Evolutionary conservation across 129 eudicot genomes (phyloP).

Genomic region (Mikania micrantha): DNA sequence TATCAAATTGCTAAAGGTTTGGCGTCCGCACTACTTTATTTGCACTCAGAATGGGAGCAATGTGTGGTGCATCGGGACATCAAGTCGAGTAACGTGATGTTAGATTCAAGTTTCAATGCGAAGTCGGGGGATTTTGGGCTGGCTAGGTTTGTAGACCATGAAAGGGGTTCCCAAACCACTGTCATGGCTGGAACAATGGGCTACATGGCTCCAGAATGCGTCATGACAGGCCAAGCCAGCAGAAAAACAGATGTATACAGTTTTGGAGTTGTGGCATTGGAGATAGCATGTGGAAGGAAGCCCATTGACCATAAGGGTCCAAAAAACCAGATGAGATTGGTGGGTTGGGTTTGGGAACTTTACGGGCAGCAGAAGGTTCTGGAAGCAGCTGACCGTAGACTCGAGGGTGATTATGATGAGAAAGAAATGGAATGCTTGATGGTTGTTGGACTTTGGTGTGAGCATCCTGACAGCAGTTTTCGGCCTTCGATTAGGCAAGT

Average conservation of each 20-base stretch:
- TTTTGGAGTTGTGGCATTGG: conserved; percentile 44
- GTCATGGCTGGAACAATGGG: conserved; percentile 49
- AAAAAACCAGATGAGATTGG: conserved; percentile 12
- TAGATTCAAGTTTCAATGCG: conserved; percentile 42
- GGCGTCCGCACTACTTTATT: conserved; percentile 36
- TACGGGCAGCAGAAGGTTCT: conserved; percentile 28
- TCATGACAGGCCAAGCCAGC: conserved; percentile 39
- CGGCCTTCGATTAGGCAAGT: conserved; percentile 43
- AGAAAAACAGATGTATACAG: conserved; percentile 50
- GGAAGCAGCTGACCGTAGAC: conserved; percentile 37
- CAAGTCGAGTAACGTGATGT: conserved; percentile 46
- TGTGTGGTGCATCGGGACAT: conserved; percentile 41
- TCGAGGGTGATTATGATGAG: conserved; percentile 18
- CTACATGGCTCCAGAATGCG: conserved; percentile 53
- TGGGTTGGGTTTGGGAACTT: conserved; percentile 43
- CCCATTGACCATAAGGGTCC: conserved; percentile 21
- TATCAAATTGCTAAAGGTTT: conserved; percentile 34
- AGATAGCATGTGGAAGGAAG: conserved; percentile 42
- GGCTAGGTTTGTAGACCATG: conserved; percentile 45
- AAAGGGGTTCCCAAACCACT: conserved; percentile 37
- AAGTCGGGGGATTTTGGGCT: conserved; percentile 53
- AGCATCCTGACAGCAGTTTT: conserved; percentile 34
- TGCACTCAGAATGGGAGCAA: conserved; percentile 40
- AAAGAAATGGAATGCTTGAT: conserved; percentile 38
- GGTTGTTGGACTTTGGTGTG: conserved; percentile 50